phyloP scores from a whole-genome alignment of 345 rosid genomes.

The Nasturtium officinale region DNA sequence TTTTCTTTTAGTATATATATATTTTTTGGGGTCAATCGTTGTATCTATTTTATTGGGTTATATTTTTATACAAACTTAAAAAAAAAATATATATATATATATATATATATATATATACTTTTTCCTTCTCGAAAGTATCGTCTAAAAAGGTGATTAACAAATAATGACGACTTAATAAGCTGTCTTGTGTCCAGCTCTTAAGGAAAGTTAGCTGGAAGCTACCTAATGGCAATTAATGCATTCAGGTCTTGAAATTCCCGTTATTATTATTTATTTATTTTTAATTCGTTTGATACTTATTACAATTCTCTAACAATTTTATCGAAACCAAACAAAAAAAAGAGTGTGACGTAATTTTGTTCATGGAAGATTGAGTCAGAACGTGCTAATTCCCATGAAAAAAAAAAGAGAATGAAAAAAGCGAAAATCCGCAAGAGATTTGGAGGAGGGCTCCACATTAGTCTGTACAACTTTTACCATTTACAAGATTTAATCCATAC shows the following conservation, averaged over 20 bases:
- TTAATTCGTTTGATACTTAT: not conserved
- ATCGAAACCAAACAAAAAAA: not conserved
- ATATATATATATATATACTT: too few species aligned
- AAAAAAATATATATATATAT: too few species aligned
- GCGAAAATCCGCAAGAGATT: conserved; percentile 30
- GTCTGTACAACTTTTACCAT: conserved; percentile 13
- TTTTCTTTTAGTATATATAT: not conserved
- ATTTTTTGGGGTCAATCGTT: not conserved
- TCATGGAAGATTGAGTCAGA: conserved; percentile 7
- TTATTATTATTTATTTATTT: not conserved
- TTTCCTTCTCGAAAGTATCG: not conserved
- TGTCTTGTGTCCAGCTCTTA: conserved; percentile 11
- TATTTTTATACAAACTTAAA: too few species aligned
- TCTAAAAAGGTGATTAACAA: not conserved
- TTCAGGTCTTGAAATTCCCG: not conserved
- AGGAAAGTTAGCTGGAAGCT: conserved; percentile 36
- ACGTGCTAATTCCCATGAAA: conserved; percentile 4
- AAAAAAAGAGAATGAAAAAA: not conserved
- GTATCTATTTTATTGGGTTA: not conserved
- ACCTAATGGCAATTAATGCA: conserved; percentile 28
- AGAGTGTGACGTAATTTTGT: conserved; percentile 1
- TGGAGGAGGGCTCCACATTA: conserved; percentile 36
- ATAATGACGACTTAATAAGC: conserved; percentile 27
- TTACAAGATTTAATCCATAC: conserved; percentile 13
- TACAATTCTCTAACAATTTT: not conserved